Conservation (phyloP, 805 yeast genomes). For the Lipomyces yamadae region DNA sequence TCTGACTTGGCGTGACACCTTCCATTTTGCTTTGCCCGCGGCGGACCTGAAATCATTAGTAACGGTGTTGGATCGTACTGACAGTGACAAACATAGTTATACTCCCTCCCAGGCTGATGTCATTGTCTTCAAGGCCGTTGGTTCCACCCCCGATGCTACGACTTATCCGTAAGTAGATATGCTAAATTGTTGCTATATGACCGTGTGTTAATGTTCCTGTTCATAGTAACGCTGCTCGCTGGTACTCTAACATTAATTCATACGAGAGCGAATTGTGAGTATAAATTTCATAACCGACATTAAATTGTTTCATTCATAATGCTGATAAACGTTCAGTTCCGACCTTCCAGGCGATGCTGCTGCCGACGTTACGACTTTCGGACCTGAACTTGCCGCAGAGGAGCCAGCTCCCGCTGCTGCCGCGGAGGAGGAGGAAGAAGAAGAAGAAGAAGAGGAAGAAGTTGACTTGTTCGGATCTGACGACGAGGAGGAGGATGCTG, state of each 20-base stretch:
- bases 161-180: slow-evolving; percentile 67
- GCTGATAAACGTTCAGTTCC: slow-evolving; percentile 45
- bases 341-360: slow-evolving; percentile 70
- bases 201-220: background rate
- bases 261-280: slow-evolving; percentile 81
- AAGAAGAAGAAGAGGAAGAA: slow-evolving; percentile 85
- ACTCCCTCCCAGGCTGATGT: slow-evolving; percentile 96
- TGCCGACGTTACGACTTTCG: slow-evolving; percentile 44
- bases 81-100: slow-evolving; percentile 54
- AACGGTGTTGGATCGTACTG: background rate
- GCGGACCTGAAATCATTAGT: background rate
- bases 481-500: slow-evolving; percentile 95
- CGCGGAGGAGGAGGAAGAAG: slow-evolving; percentile 79
- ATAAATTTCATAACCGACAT: slow-evolving; percentile 49
- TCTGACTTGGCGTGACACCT: slow-evolving; percentile 41
- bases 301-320: background rate
- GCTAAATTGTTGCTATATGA: background rate
- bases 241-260: slow-evolving; percentile 98
- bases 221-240: slow-evolving; percentile 77
- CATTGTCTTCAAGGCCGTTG: slow-evolving; percentile 84
- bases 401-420: slow-evolving; percentile 58
- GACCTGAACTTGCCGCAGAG: slow-evolving; percentile 48
- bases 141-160: slow-evolving; percentile 55
- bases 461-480: slow-evolving; percentile 94
- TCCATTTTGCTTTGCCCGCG: slow-evolving; percentile 3